Percentiles rank a stretch among this genome's conserved stretches.
phyloP scores from a whole-genome alignment of 306 rosid species.

The Gastrolobium bilobum region DNA sequence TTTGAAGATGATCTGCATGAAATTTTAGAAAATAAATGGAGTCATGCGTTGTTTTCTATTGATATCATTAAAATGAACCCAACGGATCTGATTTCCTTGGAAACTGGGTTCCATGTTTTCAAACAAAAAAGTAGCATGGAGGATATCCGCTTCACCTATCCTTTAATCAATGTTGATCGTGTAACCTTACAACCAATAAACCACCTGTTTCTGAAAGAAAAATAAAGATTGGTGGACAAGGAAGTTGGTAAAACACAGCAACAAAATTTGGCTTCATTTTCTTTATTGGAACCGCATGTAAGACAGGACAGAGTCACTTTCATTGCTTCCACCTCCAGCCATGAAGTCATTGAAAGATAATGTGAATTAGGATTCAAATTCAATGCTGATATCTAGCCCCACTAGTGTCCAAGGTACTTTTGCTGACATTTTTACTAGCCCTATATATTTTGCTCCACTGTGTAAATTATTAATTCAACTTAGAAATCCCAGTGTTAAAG shows the following conservation, averaged over 20 bases:
- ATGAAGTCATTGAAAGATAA: neutral
- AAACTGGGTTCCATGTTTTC: neutral
- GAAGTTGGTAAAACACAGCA: neutral
- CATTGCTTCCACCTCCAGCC: neutral
- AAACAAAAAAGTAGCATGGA: neutral
- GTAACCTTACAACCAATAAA: neutral
- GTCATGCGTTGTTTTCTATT: neutral
- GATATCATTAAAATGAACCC: neutral
- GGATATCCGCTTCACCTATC: neutral
- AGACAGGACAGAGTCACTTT: neutral
- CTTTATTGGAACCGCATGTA: neutral
- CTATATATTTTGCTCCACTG: neutral
- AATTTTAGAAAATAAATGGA: neutral
- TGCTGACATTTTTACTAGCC: neutral
- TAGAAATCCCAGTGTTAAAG: too few species aligned
- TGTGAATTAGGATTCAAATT: neutral
- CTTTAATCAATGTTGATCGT: neutral
- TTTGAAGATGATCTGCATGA: neutral
- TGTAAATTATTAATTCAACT: too few species aligned
- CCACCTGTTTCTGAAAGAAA: neutral
- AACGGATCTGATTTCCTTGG: neutral
- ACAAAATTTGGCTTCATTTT: neutral
- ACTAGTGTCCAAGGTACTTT: neutral
- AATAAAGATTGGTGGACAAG: neutral
- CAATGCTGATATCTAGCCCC: neutral